Conservation (phyloP, 495 filamentous ascomycete genomes). For the Cercophora newfieldiana region DNA sequence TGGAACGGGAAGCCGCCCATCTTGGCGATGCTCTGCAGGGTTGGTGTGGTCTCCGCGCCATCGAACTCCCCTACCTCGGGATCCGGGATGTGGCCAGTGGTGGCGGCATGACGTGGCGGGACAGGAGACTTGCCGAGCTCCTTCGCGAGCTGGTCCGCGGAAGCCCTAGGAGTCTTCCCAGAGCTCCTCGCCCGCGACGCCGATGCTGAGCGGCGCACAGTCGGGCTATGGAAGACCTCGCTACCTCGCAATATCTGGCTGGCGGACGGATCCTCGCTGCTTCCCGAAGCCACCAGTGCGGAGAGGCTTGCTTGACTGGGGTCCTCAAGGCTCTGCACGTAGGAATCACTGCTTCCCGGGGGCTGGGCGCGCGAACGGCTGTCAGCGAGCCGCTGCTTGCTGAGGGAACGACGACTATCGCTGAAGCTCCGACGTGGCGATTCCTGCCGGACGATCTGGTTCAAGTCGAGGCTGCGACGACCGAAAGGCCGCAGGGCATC, state of each 20-base stretch:
- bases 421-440: conserved; percentile 60
- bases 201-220: conserved; percentile 55
- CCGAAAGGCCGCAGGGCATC: conserved; percentile 45
- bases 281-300: conserved; percentile 66
- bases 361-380: conserved; percentile 50
- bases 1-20: conserved; percentile 81
- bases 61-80: conserved; percentile 31
- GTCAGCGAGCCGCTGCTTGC: conserved; percentile 40
- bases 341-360: conserved; percentile 73
- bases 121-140: conserved; percentile 16
- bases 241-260: conserved; percentile 87
- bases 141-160: background rate
- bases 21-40: conserved; percentile 69
- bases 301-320: conserved; percentile 59
- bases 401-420: conserved; percentile 50
- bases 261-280: conserved; percentile 77
- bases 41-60: conserved; percentile 48
- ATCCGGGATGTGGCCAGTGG: conserved; percentile 41
- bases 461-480: conserved; percentile 53
- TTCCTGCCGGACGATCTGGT: conserved; percentile 38
- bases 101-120: conserved; percentile 27
- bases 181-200: conserved; percentile 29
- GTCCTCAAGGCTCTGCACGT: conserved; percentile 70
- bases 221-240: conserved; percentile 87
- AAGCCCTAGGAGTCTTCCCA: no score